Percentiles rank a stretch among this genome's conserved stretches.
These are phyloP conservation scores for Trichosporon sp. DNA, from an alignment of 1,284 basidiomycete species.

Conservation along the genomic window DNA sequence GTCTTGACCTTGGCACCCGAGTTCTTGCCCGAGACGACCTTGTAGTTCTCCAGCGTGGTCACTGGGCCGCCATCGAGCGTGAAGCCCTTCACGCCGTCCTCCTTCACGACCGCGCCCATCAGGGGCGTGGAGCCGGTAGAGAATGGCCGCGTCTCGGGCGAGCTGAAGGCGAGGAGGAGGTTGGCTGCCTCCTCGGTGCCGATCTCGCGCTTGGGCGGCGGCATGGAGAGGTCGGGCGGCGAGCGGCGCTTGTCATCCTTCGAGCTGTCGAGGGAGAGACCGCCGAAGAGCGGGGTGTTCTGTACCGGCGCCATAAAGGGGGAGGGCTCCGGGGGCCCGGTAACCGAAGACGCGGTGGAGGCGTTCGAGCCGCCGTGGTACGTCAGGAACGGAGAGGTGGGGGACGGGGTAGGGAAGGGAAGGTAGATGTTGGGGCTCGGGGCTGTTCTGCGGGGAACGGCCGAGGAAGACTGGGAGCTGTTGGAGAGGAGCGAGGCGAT, in stretches of 20 bases:
- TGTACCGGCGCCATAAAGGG: slow-evolving; percentile 52
- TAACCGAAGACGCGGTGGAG: slow-evolving; percentile 21
- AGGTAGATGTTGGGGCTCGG: slow-evolving; percentile 51
- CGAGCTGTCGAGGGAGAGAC: slow-evolving; percentile 38
- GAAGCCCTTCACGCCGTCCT: slow-evolving; percentile 20
- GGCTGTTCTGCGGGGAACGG: slow-evolving; percentile 33
- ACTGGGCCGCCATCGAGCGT: slow-evolving; percentile 37
- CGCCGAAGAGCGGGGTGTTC: slow-evolving; percentile 48
- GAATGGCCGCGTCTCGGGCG: slow-evolving; percentile 48
- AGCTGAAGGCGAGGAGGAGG: slow-evolving; percentile 49
- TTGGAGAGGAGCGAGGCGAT: slow-evolving; percentile 29
- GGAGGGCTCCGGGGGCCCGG: slow-evolving; percentile 43
- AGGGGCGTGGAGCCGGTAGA: slow-evolving; percentile 34
- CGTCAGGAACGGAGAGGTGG: slow-evolving; percentile 51
- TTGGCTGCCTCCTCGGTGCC: slow-evolving; percentile 51
- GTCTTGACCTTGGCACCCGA: slow-evolving; percentile 42
- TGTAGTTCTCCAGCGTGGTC: slow-evolving; percentile 2
- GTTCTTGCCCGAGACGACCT: neutral
- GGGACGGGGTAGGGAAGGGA: slow-evolving; percentile 54
- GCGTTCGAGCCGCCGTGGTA: slow-evolving; percentile 32
- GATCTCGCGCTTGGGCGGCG: slow-evolving; percentile 33
- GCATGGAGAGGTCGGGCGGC: slow-evolving; percentile 30
- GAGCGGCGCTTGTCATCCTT: slow-evolving; percentile 26
- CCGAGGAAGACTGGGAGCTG: slow-evolving; percentile 24
- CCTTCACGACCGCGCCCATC: slow-evolving; percentile 30